phyloP scores from a whole-genome alignment of 306 rosid genomes.

The Lathyrus aphaca region DNA sequence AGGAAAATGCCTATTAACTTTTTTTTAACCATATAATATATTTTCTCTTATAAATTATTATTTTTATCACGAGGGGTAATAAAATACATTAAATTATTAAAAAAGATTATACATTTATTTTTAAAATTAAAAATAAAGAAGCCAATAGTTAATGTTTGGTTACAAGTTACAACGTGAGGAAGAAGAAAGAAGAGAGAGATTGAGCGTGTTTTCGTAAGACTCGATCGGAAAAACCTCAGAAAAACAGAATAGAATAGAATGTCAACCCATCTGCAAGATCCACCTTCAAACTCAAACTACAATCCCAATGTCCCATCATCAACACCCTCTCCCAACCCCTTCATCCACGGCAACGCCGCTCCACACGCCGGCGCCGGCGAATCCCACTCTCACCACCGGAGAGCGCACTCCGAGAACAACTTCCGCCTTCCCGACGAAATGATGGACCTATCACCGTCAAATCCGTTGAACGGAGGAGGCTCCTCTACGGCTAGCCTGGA shows the following conservation, averaged over 20 bases:
- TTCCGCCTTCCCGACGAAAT: slow-evolving; percentile 79
- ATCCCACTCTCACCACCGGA: slow-evolving; percentile 53
- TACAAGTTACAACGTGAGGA: slow-evolving; percentile 38
- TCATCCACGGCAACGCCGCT: slow-evolving; percentile 20
- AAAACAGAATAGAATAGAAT: slow-evolving; percentile 12
- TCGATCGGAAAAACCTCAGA: slow-evolving; percentile 28
- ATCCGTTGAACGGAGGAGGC: slow-evolving; percentile 84
- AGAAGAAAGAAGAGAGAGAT: slow-evolving; percentile 27
- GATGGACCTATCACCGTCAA: slow-evolving; percentile 75
- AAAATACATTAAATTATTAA: no score
- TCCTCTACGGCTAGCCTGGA: slow-evolving; percentile 82
- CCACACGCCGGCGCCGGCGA: slow-evolving; percentile 25
- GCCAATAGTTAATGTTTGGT: slow-evolving; percentile 1
- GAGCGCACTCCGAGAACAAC: slow-evolving; percentile 79
- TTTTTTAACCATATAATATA: no score
- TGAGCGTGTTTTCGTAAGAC: slow-evolving; percentile 30
- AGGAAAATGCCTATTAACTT: no score
- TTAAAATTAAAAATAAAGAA: neutral
- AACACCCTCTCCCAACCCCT: slow-evolving; percentile 31
- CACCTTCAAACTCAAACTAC: slow-evolving; percentile 49
- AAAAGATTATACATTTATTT: no score
- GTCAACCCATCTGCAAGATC: slow-evolving; percentile 67
- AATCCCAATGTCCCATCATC: slow-evolving; percentile 34
- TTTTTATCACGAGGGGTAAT: no score
- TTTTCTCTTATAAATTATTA: no score